These are phyloP conservation scores for Croton laevigatus DNA, from an alignment of 441 rosid species.

Conservation along the genomic window DNA sequence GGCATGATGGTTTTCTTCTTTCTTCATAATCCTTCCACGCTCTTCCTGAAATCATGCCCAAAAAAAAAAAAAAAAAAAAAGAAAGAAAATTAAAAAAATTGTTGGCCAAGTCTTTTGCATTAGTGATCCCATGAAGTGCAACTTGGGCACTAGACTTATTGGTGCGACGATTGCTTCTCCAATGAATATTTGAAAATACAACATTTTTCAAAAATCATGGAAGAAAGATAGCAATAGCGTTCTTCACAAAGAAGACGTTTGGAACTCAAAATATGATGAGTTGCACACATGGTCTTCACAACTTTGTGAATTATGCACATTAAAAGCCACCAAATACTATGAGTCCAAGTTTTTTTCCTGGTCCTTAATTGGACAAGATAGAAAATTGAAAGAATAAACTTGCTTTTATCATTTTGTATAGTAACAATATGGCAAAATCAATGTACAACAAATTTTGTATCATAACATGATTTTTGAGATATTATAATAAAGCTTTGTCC, in stretches of 20 bases:
- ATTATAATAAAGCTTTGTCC: neutral
- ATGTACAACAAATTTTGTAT: conserved; percentile 1
- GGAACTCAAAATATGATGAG: conserved; percentile 8
- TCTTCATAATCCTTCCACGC: neutral
- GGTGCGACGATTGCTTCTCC: neutral
- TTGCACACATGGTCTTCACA: conserved; percentile 2
- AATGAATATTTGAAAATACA: neutral
- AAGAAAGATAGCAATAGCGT: neutral
- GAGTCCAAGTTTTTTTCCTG: neutral
- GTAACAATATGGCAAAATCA: neutral
- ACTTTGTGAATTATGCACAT: conserved; percentile 7
- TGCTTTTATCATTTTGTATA: conserved; percentile 13
- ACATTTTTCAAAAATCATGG: neutral
- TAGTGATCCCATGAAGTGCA: neutral
- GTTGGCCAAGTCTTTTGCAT: neutral
- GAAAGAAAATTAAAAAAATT: neutral
- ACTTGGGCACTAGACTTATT: neutral
- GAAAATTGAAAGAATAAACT: neutral
- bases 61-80: too few relatives aligned
- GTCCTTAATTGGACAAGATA: conserved; percentile 3
- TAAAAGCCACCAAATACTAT: neutral
- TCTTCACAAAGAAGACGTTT: neutral
- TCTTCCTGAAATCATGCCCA: neutral
- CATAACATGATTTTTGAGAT: neutral
- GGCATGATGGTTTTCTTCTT: conserved; percentile 22